phyloP scores from a whole-genome alignment of 768 basidiomycete species.

The Daedaleopsis sinensis region DNA sequence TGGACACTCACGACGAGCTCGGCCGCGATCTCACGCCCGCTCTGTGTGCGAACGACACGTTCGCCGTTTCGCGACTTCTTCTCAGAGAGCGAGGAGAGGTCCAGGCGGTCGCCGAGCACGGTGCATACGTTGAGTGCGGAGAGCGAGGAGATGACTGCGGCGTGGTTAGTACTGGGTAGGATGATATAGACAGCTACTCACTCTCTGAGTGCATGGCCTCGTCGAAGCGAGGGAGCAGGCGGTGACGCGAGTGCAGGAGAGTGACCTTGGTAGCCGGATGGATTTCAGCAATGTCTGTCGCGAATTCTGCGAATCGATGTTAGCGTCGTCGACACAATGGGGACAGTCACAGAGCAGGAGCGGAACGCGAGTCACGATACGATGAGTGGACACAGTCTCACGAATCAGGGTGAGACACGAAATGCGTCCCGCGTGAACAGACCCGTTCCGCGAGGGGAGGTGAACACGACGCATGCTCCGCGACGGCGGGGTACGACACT shows the following conservation, averaged over 20 bases:
- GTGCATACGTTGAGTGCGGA: constrained; percentile 41
- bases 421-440: no score
- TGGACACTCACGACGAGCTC: constrained; percentile 50
- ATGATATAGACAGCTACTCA: constrained; percentile 25
- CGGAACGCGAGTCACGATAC: no score
- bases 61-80: constrained; percentile 10
- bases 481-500: no score
- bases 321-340: no score
- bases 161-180: not conserved
- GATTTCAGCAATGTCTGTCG: constrained; percentile 60
- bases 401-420: no score
- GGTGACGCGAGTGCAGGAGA: constrained; percentile 58
- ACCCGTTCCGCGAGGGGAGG: no score
- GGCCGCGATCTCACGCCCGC: constrained; percentile 52
- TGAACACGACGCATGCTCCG: no score
- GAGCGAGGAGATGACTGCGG: constrained; percentile 25
- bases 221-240: constrained; percentile 58
- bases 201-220: constrained; percentile 54
- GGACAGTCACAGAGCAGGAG: no score
- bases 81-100: constrained; percentile 38
- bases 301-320: constrained; percentile 48
- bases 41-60: constrained; percentile 46
- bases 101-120: constrained; percentile 58
- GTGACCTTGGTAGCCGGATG: constrained; percentile 57
- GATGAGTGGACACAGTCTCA: no score